These are phyloP conservation scores for Entomortierella parvispora DNA, from an alignment of 192 early-diverging fungal species.

Conservation along the genomic window DNA sequence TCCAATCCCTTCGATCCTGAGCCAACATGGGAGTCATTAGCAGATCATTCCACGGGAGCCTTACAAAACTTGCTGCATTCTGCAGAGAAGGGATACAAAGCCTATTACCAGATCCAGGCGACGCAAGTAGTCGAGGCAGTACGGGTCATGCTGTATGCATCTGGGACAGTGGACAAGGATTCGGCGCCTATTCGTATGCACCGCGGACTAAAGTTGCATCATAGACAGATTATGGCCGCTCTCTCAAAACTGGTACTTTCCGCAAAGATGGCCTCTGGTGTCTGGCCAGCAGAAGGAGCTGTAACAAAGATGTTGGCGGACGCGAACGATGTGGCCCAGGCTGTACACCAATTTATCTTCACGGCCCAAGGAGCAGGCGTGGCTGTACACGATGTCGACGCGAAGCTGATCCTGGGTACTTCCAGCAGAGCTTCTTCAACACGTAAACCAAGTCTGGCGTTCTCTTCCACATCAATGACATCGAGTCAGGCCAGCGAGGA, in stretches of 20 bases:
- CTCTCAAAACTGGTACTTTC: slow-evolving; percentile 87
- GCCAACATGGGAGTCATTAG: slow-evolving; percentile 41
- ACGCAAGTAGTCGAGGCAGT: slow-evolving; percentile 76
- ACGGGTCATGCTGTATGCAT: slow-evolving; percentile 86
- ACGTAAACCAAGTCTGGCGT: slow-evolving; percentile 16
- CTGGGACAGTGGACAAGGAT: slow-evolving; percentile 77
- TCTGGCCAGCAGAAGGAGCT: slow-evolving; percentile 92
- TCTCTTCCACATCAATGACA: slow-evolving; percentile 22
- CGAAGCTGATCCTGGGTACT: slow-evolving; percentile 51
- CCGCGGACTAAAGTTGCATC: slow-evolving; percentile 69
- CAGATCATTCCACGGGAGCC: slow-evolving; percentile 33
- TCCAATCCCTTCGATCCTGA: slow-evolving; percentile 45
- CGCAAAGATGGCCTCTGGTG: slow-evolving; percentile 82
- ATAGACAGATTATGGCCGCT: slow-evolving; percentile 82
- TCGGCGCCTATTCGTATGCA: slow-evolving; percentile 73
- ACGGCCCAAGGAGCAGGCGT: slow-evolving; percentile 53
- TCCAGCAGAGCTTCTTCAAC: slow-evolving; percentile 16
- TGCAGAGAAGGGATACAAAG: slow-evolving; percentile 41
- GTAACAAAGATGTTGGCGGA: slow-evolving; percentile 78
- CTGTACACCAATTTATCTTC: slow-evolving; percentile 76
- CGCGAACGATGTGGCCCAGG: slow-evolving; percentile 77
- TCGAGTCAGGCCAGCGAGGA: slow-evolving; percentile 3
- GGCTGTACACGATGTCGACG: slow-evolving; percentile 49
- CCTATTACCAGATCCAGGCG: slow-evolving; percentile 42
- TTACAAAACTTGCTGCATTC: slow-evolving; percentile 41